Percentiles rank a stretch among this genome's conserved stretches.
These are phyloP conservation scores for Cercospora berteroae DNA, from an alignment of 2,329 filamentous ascomycete genomes.

Conservation along the genomic window DNA sequence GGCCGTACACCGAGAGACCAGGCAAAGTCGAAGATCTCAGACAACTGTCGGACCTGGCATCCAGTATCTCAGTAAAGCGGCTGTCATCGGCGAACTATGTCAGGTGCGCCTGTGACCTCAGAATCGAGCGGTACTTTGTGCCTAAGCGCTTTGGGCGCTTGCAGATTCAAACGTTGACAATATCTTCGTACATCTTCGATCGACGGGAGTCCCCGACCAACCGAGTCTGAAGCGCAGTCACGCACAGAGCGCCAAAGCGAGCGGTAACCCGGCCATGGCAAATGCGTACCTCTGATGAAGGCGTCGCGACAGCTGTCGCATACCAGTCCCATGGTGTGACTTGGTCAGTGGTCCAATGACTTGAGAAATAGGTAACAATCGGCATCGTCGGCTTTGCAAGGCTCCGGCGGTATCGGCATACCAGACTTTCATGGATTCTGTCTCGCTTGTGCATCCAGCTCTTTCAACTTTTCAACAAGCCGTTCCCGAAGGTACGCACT, in stretches of 20 bases:
- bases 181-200: not conserved
- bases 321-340: not conserved
- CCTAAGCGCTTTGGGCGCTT: not conserved
- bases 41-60: too few species aligned
- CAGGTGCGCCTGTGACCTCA: not conserved
- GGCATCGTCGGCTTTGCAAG: not conserved
- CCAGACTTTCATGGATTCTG: slow-evolving; percentile 21
- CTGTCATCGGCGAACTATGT: not conserved
- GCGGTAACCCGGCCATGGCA: not conserved
- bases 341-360: not conserved
- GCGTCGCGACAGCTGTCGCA: not conserved
- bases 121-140: not conserved
- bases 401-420: not conserved
- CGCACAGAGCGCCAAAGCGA: not conserved
- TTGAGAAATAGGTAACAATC: not conserved
- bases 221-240: not conserved
- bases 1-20: not conserved
- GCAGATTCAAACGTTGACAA: not conserved
- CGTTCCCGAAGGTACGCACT: slow-evolving; percentile 37
- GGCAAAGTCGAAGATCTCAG: not conserved
- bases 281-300: not conserved
- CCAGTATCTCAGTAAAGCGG: not conserved
- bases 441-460: slow-evolving; percentile 35
- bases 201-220: not conserved
- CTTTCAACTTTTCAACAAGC: slow-evolving; percentile 36